A percentile compares a stretch with the other conserved stretches of the same genome.
Conservation (phyloP, 768 basidiomycete species). For the Saitozyma sp. region DNA sequence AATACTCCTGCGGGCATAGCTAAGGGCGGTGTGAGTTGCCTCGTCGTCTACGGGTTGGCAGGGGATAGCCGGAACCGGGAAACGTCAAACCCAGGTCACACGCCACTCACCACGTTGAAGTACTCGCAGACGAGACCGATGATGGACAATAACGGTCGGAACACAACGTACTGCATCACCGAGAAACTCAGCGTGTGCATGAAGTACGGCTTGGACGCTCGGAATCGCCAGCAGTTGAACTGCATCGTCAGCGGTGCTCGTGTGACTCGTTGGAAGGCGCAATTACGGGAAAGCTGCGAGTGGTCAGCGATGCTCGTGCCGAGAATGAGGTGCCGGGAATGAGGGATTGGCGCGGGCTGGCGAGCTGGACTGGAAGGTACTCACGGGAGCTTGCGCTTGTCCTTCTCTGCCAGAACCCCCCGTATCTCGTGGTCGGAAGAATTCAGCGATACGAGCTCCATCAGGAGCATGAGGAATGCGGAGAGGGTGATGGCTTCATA, state of each 20-base stretch:
- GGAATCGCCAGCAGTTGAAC: conserved; percentile 72
- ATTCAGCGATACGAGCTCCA: conserved; percentile 78
- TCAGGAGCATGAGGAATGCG: conserved; percentile 80
- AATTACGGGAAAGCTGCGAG: not conserved
- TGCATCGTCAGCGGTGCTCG: conserved; percentile 40
- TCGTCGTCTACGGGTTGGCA: too few relatives aligned
- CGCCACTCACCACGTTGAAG: conserved; percentile 56
- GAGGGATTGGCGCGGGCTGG: not conserved
- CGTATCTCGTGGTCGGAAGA: conserved; percentile 64
- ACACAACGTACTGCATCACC: conserved; percentile 83
- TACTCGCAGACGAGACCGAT: conserved; percentile 76
- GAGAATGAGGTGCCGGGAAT: not conserved
- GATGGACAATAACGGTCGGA: conserved; percentile 68
- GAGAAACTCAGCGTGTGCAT: conserved; percentile 68
- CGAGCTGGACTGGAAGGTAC: conserved; percentile 53
- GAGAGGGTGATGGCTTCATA: conserved; percentile 73
- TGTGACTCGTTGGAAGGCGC: not conserved
- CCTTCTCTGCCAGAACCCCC: conserved; percentile 72
- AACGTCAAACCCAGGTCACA: not conserved
- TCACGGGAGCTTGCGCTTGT: conserved; percentile 67
- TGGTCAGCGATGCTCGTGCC: too few relatives aligned
- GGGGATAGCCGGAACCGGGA: not conserved
- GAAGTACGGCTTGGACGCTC: conserved; percentile 67
- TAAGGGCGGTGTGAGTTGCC: not conserved
- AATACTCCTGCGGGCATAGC: conserved; percentile 37